phyloP scores from a whole-genome alignment of 1,284 basidiomycete species.

The Phylloporus sp. region DNA sequence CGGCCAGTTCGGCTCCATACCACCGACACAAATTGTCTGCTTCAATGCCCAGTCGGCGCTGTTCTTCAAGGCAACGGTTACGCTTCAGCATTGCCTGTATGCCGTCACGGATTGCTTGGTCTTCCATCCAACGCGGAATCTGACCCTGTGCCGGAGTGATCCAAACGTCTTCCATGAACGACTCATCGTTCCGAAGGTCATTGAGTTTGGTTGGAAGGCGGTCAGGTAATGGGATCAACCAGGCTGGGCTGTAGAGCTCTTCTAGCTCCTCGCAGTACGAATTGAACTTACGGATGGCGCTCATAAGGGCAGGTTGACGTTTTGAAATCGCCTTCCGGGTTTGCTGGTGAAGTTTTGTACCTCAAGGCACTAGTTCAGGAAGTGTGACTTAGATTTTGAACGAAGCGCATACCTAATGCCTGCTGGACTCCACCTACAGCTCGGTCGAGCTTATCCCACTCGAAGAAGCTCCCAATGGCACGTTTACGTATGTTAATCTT shows the following conservation, averaged over 20 bases:
- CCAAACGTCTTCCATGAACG: slow-evolving; percentile 47
- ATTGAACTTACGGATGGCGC: slow-evolving; percentile 12
- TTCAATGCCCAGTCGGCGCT: slow-evolving; percentile 23
- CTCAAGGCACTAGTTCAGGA: background rate
- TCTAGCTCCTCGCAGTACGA: slow-evolving; percentile 3
- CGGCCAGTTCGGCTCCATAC: slow-evolving; percentile 24
- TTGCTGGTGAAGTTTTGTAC: slow-evolving; percentile 12
- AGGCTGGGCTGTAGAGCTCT: slow-evolving; percentile 28
- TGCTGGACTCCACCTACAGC: slow-evolving; percentile 33
- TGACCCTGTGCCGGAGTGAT: slow-evolving; percentile 23
- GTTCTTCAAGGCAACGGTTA: slow-evolving; percentile 37
- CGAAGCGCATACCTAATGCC: slow-evolving; percentile 31
- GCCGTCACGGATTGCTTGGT: slow-evolving; percentile 34
- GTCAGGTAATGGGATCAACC: slow-evolving; percentile 38
- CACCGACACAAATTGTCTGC: slow-evolving; percentile 9
- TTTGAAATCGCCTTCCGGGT: slow-evolving; percentile 9
- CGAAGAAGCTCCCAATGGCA: slow-evolving; percentile 42
- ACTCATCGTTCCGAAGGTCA: slow-evolving; percentile 32
- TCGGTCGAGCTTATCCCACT: slow-evolving; percentile 43
- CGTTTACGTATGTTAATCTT: slow-evolving; percentile 44
- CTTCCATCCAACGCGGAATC: slow-evolving; percentile 40
- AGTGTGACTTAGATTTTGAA: no score
- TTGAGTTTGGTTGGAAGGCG: slow-evolving; percentile 36
- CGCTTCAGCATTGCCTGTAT: slow-evolving; percentile 36
- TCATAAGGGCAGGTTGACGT: slow-evolving; percentile 10